These are phyloP conservation scores for Hypomyces rosellus DNA, from an alignment of 2,329 filamentous ascomycete genomes.

Conservation along the genomic window DNA sequence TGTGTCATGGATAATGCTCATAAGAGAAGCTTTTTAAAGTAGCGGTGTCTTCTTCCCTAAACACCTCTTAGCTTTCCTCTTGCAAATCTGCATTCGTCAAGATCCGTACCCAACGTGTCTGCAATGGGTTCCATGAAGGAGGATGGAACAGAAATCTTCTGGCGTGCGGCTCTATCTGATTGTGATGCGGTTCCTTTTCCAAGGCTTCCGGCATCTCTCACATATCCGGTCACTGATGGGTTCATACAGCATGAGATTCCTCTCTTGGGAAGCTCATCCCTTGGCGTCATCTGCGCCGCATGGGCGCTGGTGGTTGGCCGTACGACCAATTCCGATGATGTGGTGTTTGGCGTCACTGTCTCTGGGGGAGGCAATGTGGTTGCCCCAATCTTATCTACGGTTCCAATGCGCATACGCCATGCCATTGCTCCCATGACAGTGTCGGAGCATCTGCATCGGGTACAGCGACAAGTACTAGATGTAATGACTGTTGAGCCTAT, in stretches of 20 bases:
- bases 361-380: conserved; percentile 20
- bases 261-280: no score
- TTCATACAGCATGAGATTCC: not conserved
- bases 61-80: no score
- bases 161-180: not conserved
- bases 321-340: conserved; percentile 19
- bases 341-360: conserved; percentile 21
- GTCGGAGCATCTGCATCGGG: conserved; percentile 25
- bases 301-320: conserved; percentile 10
- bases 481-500: conserved; percentile 14
- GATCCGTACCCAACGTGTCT: no score
- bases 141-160: not conserved
- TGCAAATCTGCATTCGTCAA: no score
- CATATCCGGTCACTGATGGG: no score
- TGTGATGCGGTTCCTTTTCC: not conserved
- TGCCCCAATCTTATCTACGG: conserved; percentile 22
- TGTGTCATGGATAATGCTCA: no score
- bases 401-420: conserved; percentile 19
- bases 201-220: not conserved
- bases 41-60: no score
- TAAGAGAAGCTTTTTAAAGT: no score
- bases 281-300: not conserved
- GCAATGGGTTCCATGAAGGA: no score
- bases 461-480: conserved; percentile 14
- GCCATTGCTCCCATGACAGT: not conserved